Conservation (phyloP, 2,329 filamentous ascomycete species). For the Setomelanomma holmii region DNA sequence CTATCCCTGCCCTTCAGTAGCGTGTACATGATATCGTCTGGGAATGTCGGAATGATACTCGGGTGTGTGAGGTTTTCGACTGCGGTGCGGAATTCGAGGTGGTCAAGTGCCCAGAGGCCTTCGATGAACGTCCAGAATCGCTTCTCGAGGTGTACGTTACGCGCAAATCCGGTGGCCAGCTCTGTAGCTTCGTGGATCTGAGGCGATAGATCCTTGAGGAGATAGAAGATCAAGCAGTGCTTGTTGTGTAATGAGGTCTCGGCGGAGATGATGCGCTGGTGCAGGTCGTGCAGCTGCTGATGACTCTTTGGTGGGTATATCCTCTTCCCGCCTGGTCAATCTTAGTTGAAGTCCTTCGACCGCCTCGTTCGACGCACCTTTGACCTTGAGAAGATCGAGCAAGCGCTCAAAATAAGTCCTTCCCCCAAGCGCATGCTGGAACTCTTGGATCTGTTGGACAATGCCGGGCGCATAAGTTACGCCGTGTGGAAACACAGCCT, state of each 20-base stretch:
- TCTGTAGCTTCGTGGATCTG: slow-evolving; percentile 56
- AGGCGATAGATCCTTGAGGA: slow-evolving; percentile 75
- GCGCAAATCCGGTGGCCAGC: slow-evolving; percentile 66
- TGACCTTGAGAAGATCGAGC: slow-evolving; percentile 72
- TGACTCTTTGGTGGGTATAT: slow-evolving; percentile 78
- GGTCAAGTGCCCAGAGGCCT: slow-evolving; percentile 82
- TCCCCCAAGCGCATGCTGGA: slow-evolving; percentile 72
- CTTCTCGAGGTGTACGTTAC: slow-evolving; percentile 69
- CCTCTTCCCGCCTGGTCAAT: slow-evolving; percentile 58
- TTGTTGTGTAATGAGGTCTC: slow-evolving; percentile 76
- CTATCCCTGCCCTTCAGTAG: slow-evolving; percentile 61
- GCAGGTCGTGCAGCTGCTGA: slow-evolving; percentile 70
- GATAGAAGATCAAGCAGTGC: slow-evolving; percentile 82
- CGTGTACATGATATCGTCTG: slow-evolving; percentile 78
- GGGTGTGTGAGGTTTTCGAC: slow-evolving; percentile 81
- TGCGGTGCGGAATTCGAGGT: slow-evolving; percentile 68
- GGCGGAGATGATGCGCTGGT: slow-evolving; percentile 71
- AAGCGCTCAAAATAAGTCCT: slow-evolving; percentile 82
- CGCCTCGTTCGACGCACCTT: slow-evolving; percentile 59
- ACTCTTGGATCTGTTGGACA: slow-evolving; percentile 67
- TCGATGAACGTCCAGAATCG: slow-evolving; percentile 83
- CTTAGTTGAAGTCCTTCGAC: background rate
- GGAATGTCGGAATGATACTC: slow-evolving; percentile 79
- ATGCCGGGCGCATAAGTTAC: slow-evolving; percentile 35
- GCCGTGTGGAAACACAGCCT: slow-evolving; percentile 66